Evolutionary conservation across 495 filamentous ascomycete species (phyloP).

Genomic region (Viridothelium virens): DNA sequence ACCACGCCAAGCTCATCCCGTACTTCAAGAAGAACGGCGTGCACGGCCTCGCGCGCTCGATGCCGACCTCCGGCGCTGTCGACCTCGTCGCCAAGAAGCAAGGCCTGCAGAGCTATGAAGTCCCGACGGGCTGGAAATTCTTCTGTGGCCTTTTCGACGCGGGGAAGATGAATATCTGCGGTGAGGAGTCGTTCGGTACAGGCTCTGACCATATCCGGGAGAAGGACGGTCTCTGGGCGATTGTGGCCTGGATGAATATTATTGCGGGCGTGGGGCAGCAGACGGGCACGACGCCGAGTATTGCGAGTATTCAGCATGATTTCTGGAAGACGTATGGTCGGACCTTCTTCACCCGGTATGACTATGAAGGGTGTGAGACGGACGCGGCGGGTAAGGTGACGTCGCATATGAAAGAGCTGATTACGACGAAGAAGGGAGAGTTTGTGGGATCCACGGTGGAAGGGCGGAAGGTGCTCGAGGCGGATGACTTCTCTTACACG

Average conservation of each 20-base stretch:
- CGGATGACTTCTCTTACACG: constrained; percentile 94
- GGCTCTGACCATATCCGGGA: constrained; percentile 99
- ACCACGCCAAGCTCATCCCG: constrained; percentile 88
- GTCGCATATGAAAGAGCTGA: constrained; percentile 58
- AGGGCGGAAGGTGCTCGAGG: constrained; percentile 76
- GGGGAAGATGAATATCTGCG: constrained; percentile 96
- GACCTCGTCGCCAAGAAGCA: constrained; percentile 93
- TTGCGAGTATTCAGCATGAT: constrained; percentile 87
- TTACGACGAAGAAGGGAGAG: constrained; percentile 58
- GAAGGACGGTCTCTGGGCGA: constrained; percentile 96
- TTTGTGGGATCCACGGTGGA: constrained; percentile 77
- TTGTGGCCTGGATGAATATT: constrained; percentile 97
- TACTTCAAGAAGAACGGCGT: constrained; percentile 98
- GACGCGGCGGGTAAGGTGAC: constrained; percentile 86
- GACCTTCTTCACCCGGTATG: constrained; percentile 98
- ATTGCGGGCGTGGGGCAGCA: constrained; percentile 88
- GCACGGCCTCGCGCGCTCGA: constrained; percentile 86
- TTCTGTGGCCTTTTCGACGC: constrained; percentile 98
- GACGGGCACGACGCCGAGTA: constrained; percentile 66
- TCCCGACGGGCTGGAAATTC: constrained; percentile 99
- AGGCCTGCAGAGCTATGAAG: constrained; percentile 87
- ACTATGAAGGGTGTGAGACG: constrained; percentile 90
- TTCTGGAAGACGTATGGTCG: constrained; percentile 97
- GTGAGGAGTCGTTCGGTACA: constrained; percentile 95
- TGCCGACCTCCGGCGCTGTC: constrained; percentile 93